Percentiles rank a stretch among this genome's conserved stretches.
These are phyloP conservation scores for Xylaria venustula DNA, from an alignment of 495 filamentous ascomycete genomes.

Conservation along the genomic window DNA sequence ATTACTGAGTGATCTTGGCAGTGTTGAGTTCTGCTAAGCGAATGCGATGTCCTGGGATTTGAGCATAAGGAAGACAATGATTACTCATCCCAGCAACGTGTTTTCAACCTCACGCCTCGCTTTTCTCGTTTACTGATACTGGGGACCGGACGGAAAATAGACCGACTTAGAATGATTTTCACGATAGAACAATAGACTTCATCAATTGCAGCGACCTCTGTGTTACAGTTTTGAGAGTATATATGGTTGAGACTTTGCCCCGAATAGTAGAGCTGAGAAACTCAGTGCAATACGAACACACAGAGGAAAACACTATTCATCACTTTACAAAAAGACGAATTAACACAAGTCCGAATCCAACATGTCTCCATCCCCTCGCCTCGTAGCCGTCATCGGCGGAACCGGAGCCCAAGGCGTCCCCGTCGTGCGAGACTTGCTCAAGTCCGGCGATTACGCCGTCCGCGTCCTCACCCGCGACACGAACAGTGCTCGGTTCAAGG, in stretches of 20 bases:
- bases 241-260: too few relatives aligned
- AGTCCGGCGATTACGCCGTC: slow-evolving; percentile 42
- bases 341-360: not conserved
- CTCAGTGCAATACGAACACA: too few relatives aligned
- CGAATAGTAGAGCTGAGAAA: too few relatives aligned
- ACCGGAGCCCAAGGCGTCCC: slow-evolving; percentile 57
- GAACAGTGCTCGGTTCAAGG: slow-evolving; percentile 35
- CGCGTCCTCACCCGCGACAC: slow-evolving; percentile 49
- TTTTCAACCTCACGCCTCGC: not conserved
- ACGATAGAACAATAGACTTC: not conserved
- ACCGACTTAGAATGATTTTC: slow-evolving; percentile 2
- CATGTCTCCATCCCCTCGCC: slow-evolving; percentile 28
- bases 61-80: too few relatives aligned
- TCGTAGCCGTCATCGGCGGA: slow-evolving; percentile 50
- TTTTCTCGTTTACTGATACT: slow-evolving; percentile 2
- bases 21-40: too few relatives aligned
- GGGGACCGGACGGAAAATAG: not conserved
- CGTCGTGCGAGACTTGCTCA: slow-evolving; percentile 44
- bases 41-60: too few relatives aligned
- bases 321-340: not conserved
- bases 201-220: too few relatives aligned
- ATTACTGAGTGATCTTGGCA: too few relatives aligned
- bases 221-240: too few relatives aligned
- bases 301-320: too few relatives aligned
- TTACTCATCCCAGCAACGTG: not conserved